Evolutionary conservation across 1,284 basidiomycete genomes (phyloP), one percentile per base, ranked within the genome.

Genomic region (Athelia sp.): DNA sequence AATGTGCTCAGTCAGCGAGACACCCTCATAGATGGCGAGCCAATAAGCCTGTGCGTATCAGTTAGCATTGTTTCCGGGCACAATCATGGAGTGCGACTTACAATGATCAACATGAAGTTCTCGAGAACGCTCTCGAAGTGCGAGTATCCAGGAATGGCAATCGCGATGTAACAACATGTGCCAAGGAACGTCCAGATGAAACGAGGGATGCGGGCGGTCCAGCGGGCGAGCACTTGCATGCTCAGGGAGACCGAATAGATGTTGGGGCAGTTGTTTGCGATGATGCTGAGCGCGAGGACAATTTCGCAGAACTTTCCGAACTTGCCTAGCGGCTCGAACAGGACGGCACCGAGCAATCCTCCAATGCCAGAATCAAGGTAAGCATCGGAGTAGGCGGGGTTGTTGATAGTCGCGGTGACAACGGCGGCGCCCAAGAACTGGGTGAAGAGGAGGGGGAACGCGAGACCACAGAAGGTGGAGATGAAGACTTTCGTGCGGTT

Each of bases 141-240:
- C 53, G 54, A 54, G 32, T 65, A 66, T 31, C 69, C 68, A 22
- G 63, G 62, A 49, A 66, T 63, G n/a, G 67, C 64, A 40, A 70
- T 61, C 14, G 60, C 54, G 42, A 69, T 57, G 62, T 70, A 68
- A 21, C 67, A 52, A 42, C 59, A 54, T 10, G 61, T 65, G 34
- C 59, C 65, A 47, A 66, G 26, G 24, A 69, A 42, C 46, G 63
- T 63, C 43, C 69, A 56, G 55, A 70, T 63, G 45, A 68, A 59
- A 29, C 69, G 64, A 47, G 67, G 68, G 40, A 69, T 62, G n/a
- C 54, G 55, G 54, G 70, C 67, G 24, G 59, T 57, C 51, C 56
- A 59, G 26, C 55, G 58, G 38, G 64, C 63, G 46, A 70, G 57
- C 14, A 63, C 60, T 52, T 69, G 67, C 52, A 68, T 62, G 9